Percentiles rank a stretch among this genome's conserved stretches.
Evolutionary conservation across 108 stramenopile species (phyloP).

Genomic region (Schizochytrium sp.): DNA sequence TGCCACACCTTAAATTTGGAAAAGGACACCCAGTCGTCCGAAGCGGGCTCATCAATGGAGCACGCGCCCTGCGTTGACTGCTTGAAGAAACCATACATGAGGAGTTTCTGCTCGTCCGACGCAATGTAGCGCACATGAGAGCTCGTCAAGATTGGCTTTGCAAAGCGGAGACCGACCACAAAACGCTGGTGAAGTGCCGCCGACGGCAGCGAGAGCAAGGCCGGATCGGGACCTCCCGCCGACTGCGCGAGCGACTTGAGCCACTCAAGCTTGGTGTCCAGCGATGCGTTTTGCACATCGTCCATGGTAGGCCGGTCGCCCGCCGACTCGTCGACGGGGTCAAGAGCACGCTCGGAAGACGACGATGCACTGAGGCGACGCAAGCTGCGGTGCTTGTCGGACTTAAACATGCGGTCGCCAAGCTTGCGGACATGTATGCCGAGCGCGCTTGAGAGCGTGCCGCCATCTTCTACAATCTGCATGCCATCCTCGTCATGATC

Average conservation of each 20-base stretch:
- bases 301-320: background rate
- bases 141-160: background rate
- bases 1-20: background rate
- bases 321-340: background rate
- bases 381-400: background rate
- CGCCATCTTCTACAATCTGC: background rate
- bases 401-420: background rate
- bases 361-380: background rate
- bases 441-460: background rate
- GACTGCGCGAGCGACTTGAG: background rate
- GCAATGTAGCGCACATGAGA: background rate
- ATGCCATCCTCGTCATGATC: background rate
- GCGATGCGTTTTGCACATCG: background rate
- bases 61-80: background rate
- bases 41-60: background rate
- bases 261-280: background rate
- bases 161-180: slow-evolving; percentile 2
- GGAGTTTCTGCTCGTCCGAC: slow-evolving; percentile 1
- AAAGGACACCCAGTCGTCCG: background rate
- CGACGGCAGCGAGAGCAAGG: background rate
- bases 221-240: background rate
- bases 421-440: background rate
- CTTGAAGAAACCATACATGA: slow-evolving; percentile 11
- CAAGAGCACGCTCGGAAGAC: background rate
- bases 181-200: background rate